Base-by-base conservation (phyloP, 2,329 filamentous ascomycete genomes). In the Nannizziopsis barbatae region DNA sequence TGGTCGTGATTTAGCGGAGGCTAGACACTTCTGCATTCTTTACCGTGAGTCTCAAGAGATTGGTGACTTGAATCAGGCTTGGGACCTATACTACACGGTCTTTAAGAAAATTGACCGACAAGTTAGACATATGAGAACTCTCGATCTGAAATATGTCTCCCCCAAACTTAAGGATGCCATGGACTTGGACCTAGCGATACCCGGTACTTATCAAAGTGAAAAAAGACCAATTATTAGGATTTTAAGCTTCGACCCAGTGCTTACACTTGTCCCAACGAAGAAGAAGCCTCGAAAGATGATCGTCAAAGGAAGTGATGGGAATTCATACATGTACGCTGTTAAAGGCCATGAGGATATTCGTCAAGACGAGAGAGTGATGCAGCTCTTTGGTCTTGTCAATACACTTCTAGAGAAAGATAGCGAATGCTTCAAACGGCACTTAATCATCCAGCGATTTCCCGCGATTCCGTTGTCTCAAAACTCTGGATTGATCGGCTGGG, bases 291-390 rank as follows among this genome's bases (percentile, higher is more conserved):
- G 92, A 55, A 94, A 94, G 66, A 77, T 96, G 58, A 87, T 83
- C 51, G 79, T 92, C 59, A 82, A 81, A 60, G 93, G 90, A 53
- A 95, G 86, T 60, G 90, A 98, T 62, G 92, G 92, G 50, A 79
- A 77, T 53, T 78, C 80, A 2, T 95, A 95, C 64, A 83, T 86
- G 43, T 96, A 95, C 70, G 69, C 86, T 50, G 79, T 98, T 59
- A 99, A 99, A 73, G 92, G 92, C n/a, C 93, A 98, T 60, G 92
- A 99, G 69, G 92, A 99, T 72, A 95, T 98, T 56, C 84, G 92
- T 51, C 92, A 99, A 67, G 92, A 99, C 62, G 92, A 99, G 69
- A 83, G 93, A 68, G 92, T 98, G 57, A 99, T 98, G 93, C 92
- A 99, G 68, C 77, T 99, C 32, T 98, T 99, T 62, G 92, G 92